Base-by-base conservation (phyloP, 192 early-diverging fungal genomes). In the Dispira simplex region DNA sequence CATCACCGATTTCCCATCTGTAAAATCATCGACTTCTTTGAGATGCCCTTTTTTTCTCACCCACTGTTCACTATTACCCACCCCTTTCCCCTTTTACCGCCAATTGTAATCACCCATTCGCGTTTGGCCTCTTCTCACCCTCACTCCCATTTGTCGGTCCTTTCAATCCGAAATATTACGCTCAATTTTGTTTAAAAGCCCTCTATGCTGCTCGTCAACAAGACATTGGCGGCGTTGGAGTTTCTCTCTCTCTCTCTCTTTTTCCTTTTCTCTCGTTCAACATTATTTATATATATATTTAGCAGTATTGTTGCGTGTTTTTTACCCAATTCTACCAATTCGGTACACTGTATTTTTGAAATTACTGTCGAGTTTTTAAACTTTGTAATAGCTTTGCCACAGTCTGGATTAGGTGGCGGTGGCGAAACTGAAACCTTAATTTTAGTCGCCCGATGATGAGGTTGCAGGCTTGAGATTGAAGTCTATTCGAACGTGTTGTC, bases 1-100 rank as follows among this genome's bases (percentile, higher is more conserved):
- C 48, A 16, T 16, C 16, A 51, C 48, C 48, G 16, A 16, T 51
- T 51, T 51, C 48, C 48, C 48, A 51, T 51, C 48, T 51, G 48
- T 3, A 4, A 51, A 16, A 51, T 23, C 48, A 51, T 51, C 48
- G 18, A 16, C 48, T 51, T 51, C 48, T 23, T 20, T 51, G 16
- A 51, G 48, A 23, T 20, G 48, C 16, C 48, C 48, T 16, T 51
- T 51, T 16, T 16, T 23, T 23, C 48, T 4, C 48, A 51, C 48
- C 21, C 48, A 4, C 48, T 51, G 18, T 23, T 51, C 48, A 16
- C 9, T 23, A 20, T 51, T 16, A 23, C 49, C 54, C 25, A 25
- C 54, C 23, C n/a, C n/a, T 20, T 54, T 9, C 52, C 52, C 52
- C n/a, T n/a, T 54, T 9, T 9, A 26, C 23, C 54, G 3, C 54